Base-by-base conservation (phyloP, 768 basidiomycete species). In the Lanmaoa rubissima region DNA sequence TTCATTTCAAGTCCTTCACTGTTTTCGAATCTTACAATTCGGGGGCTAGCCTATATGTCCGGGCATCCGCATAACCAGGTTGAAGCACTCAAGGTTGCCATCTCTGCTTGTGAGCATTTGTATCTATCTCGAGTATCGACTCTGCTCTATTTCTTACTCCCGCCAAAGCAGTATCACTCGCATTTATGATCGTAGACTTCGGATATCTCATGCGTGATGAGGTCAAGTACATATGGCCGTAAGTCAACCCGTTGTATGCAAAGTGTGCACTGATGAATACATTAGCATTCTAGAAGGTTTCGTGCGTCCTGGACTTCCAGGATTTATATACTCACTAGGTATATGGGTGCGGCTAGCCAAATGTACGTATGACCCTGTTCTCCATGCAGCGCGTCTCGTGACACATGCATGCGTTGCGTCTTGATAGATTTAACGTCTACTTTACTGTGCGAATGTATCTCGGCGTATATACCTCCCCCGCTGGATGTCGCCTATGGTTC, bases 151-250 rank as follows among this genome's bases (percentile, higher is more conserved):
- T 35, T 13, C 39, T 57, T 31, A 55, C 31, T 13, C 21, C 34
- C 12, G 8, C 4, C 39, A 39, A 46, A 57, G 68, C 56, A 1
- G 1, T 52, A 1, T 47, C 61, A 0, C 42, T 65, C 17, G 49
- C 26, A 4, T 0, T 61, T 14, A 69, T 69, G 68, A 11, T 62
- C 28, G 10, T 39, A 2, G 68, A 69, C 11, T 63, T 51, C 28
- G 1, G n/a, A 0, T 62, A 44, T 32, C 44, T 55, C 1, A 10
- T 70, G 1, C 44, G 54, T 3, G 60, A 65, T 8, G 68, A 69
- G 44, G 9, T 38, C 16, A 59, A 51, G 35, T 3, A 47, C 12
- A 32, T 69, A 19, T 69, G 66, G 66, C 58, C 65, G 66, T 69
- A 35, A 62, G 68, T 57, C 6, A 2, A 14, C 24, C 13, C 6